Conservation (phyloP, 805 yeast genomes). For the Barnettozyma vustinii region DNA sequence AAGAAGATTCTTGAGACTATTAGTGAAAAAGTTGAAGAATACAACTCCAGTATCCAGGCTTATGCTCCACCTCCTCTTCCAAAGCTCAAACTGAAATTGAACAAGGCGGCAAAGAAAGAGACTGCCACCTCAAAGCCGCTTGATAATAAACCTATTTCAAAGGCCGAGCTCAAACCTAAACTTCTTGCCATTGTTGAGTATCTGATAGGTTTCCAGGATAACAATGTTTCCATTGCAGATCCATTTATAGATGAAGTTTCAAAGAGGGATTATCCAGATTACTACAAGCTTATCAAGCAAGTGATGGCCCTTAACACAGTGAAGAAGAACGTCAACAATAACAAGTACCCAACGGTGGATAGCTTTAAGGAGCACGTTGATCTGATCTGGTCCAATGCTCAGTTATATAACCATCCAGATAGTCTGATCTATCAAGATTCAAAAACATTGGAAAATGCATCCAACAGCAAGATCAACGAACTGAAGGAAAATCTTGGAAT, state of each 20-base stretch:
- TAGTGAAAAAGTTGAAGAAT: slow-evolving; percentile 32
- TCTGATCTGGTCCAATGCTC: slow-evolving; percentile 74
- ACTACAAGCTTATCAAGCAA: slow-evolving; percentile 60
- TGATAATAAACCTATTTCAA: background rate
- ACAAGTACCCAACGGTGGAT: slow-evolving; percentile 49
- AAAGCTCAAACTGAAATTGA: slow-evolving; percentile 14
- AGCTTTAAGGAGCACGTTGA: slow-evolving; percentile 54
- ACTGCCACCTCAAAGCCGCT: background rate
- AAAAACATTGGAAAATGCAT: slow-evolving; percentile 46
- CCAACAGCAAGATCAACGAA: slow-evolving; percentile 26
- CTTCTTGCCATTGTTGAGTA: slow-evolving; percentile 15
- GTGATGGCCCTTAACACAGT: slow-evolving; percentile 73
- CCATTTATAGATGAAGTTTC: slow-evolving; percentile 76
- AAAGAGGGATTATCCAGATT: slow-evolving; percentile 70
- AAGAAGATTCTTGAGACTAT: slow-evolving; percentile 51
- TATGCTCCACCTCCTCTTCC: slow-evolving; percentile 26
- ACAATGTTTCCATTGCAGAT: slow-evolving; percentile 42
- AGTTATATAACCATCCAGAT: slow-evolving; percentile 66
- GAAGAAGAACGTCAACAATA: slow-evolving; percentile 43
- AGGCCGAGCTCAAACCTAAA: slow-evolving; percentile 10
- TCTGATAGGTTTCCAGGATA: slow-evolving; percentile 21
- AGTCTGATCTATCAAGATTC: slow-evolving; percentile 74
- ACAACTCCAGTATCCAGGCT: slow-evolving; percentile 14
- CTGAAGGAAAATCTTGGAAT: background rate
- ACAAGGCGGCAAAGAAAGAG: slow-evolving; percentile 1